Base-by-base conservation (phyloP, 2,329 filamentous ascomycete genomes). In the Diaporthe vaccinii region DNA sequence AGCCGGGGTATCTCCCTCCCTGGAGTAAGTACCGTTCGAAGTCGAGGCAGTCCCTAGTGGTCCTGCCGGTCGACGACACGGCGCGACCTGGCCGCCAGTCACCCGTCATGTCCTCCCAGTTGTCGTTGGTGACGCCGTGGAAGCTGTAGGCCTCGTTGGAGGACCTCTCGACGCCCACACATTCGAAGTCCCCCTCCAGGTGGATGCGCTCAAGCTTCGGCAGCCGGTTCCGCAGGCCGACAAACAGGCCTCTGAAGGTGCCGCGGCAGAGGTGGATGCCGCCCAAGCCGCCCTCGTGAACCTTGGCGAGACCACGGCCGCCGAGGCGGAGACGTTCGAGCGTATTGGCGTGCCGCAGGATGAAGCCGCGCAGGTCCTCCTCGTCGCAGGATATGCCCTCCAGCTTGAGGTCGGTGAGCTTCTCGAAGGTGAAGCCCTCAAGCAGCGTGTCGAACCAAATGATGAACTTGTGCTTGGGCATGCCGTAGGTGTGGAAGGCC, bases 101-200 rank as follows among this genome's bases (percentile, higher is more conserved):
- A 31, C 62, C 70, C 0, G 72, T 70, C 10, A 83, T 77, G 2
- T 80, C 79, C 67, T 82, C 80, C 85, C 85, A 87, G 22, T 84
- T 78, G 73, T 86, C 85, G 77, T 86, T 83, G 44, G 84, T 84
- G 67, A 84, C 80, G 2, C 85, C 82, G 67, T 83, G 83, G 77
- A 87, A 87, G 76, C 83, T 82, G 79, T 86, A 87, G 20, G 81
- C 79, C 78, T 87, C 85, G 76, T 84, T 80, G 15, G 83, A 80
- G 41, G 80, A 81, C 2, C 84, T 79, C 77, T 82, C 82, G 51
- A 81, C 81, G 68, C 84, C 82, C 34, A 85, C 84, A 61, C 85
- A 86, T 76, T 85, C 84, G 61, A 86, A 85, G 69, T 87, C 85
- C 5, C 87, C 87, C 75, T 87, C 85, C 67, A 88, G 80, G 70